Evolutionary conservation across 495 filamentous ascomycete species (phyloP).

Genomic region (Opeltia flavorubescens): DNA sequence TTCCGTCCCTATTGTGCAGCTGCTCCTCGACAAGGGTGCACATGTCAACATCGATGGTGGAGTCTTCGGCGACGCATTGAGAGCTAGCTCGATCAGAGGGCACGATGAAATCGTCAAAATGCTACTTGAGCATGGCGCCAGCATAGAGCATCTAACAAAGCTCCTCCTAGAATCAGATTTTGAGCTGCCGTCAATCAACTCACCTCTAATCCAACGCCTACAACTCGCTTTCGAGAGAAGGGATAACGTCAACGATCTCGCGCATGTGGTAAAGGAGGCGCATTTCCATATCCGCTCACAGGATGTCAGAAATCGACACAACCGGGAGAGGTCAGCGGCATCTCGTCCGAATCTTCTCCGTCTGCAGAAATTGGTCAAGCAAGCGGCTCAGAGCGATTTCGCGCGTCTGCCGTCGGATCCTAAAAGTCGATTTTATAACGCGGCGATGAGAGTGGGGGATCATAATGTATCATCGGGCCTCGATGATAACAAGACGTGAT

Average conservation of each 20-base stretch:
- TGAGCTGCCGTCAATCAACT: background rate
- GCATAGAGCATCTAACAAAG: background rate
- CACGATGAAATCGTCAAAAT: background rate
- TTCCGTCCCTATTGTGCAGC: constrained; percentile 1
- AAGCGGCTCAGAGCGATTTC: background rate
- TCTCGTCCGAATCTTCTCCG: background rate
- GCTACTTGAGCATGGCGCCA: background rate
- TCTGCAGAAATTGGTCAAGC: background rate
- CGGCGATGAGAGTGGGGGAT: no score
- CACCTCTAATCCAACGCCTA: background rate
- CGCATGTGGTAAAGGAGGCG: background rate
- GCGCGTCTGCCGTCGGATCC: no score
- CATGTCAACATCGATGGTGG: background rate
- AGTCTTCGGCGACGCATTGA: background rate
- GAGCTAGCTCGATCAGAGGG: background rate
- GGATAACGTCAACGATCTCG: background rate
- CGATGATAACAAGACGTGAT: no score
- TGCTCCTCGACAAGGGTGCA: constrained; percentile 8
- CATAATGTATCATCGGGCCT: no score
- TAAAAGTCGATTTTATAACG: no score
- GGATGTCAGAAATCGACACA: background rate
- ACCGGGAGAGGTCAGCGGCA: background rate
- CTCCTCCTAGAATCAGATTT: background rate
- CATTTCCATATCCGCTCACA: background rate
- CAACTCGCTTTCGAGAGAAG: background rate